Evolutionary conservation across 345 rosid species (phyloP).

Genomic region (Eucalyptus erythrocorys): DNA sequence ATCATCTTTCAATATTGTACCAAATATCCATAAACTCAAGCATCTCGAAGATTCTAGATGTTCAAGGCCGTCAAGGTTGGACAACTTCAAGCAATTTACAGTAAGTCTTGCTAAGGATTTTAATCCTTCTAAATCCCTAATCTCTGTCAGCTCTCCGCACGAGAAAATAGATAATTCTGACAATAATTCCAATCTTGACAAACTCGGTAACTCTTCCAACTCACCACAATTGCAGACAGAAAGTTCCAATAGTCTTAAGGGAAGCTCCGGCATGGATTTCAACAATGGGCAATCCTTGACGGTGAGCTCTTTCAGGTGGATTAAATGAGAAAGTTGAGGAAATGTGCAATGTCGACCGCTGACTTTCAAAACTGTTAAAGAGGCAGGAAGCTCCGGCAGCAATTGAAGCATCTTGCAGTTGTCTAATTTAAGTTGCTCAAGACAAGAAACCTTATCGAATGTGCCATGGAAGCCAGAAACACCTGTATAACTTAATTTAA

Average conservation of each 20-base stretch:
- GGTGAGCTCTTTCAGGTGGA: neutral
- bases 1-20: too few species aligned
- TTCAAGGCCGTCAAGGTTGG: neutral
- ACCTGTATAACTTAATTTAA: accelerated
- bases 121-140: neutral
- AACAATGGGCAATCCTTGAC: accelerated
- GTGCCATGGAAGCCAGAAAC: neutral
- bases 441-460: neutral
- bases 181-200: neutral
- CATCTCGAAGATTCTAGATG: too few species aligned
- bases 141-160: neutral
- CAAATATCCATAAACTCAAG: accelerated
- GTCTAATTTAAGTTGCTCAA: neutral
- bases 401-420: neutral
- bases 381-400: neutral
- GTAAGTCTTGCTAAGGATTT: neutral
- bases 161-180: accelerated
- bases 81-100: neutral
- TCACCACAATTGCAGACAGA: accelerated
- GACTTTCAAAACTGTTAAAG: neutral
- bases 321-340: neutral
- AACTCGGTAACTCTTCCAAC: neutral
- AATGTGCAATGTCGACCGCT: neutral
- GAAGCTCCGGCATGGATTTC: neutral
- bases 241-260: neutral